Percentiles rank a stretch among this genome's conserved stretches.
These are phyloP conservation scores for Nectriaceae sp. DNA, from an alignment of 2,329 filamentous ascomycete genomes.

Conservation along the genomic window DNA sequence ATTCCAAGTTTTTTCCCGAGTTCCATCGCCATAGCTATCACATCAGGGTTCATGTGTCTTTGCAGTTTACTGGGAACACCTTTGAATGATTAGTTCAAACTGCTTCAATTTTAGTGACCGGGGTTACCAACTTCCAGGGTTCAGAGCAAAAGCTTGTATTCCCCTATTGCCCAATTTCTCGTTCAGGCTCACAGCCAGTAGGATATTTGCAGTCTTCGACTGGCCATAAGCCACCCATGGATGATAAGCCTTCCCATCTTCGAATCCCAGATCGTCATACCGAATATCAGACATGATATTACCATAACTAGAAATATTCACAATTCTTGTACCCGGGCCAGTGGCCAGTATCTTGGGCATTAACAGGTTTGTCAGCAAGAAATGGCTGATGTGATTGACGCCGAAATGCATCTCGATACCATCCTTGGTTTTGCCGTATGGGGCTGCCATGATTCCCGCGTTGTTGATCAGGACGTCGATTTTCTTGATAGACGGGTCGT, in stretches of 20 bases:
- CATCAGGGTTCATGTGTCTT: too few relatives aligned
- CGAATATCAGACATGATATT: background rate
- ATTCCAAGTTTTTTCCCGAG: too few relatives aligned
- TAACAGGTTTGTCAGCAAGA: slow-evolving; percentile 5
- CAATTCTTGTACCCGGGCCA: background rate
- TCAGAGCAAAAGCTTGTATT: background rate
- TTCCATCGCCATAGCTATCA: too few relatives aligned
- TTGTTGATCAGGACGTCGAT: slow-evolving; percentile 45
- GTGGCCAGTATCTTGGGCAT: background rate
- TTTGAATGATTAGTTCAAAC: too few relatives aligned
- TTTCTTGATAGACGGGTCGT: background rate
- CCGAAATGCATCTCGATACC: slow-evolving; percentile 36
- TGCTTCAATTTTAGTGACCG: too few relatives aligned
- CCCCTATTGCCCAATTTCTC: background rate
- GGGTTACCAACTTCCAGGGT: too few relatives aligned
- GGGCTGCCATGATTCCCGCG: slow-evolving; percentile 43
- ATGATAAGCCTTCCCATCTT: slow-evolving; percentile 14
- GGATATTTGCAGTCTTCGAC: slow-evolving; percentile 22
- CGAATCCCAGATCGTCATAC: background rate
- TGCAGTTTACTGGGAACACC: too few relatives aligned
- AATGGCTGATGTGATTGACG: slow-evolving; percentile 2
- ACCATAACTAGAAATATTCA: background rate
- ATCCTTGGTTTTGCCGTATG: slow-evolving; percentile 36
- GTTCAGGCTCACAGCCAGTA: slow-evolving; percentile 9
- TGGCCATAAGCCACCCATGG: slow-evolving; percentile 20